Base-by-base conservation (phyloP, 768 basidiomycete species). In the Suillus decipiens region DNA sequence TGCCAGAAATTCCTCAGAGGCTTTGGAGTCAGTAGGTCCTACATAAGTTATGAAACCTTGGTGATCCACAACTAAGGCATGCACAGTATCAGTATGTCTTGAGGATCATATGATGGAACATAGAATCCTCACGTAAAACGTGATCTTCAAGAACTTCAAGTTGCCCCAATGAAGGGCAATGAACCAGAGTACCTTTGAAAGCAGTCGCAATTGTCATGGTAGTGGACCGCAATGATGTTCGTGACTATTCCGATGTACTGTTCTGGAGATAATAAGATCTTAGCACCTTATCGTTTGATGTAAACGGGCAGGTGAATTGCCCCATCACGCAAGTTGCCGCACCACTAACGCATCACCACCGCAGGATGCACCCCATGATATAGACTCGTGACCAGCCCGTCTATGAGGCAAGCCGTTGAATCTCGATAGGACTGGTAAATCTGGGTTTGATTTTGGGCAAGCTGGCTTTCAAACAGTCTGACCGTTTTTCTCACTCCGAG, bases 121-220 rank as follows among this genome's bases (percentile, higher is more conserved):
- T 55, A 59, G 43, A 50, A 36, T 61, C 69, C 73, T 71, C 60
- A 79, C 89, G 76, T 57, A 92, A 73, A 28, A 90, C 70, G 67
- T 88, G 74, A 66, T 92, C 84, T 2, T 74, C 71, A 17, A 86
- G 73, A 28, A 92, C 82, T 17, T 83, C 77, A 10, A 92, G 66
- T n/a, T 75, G 61, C 7, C 84, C 86, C 5, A 86, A 79, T 7
- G 65, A 58, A 1, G 84, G 84, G 34, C 85, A 82, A 64, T 89
- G 85, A 1, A 89, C 81, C 43, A 90, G 81, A 2, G 84, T 82
- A 12, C 86, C 89, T 65, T 76, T 73, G 47, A 86, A 57, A 45
- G 68, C 75, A 47, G 66, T 39, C 22, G 63, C 9, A 31, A 57
- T 34, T 17, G n/a, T 12, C 2, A 67, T 43, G 66, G 65, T 68